Evolutionary conservation across 2,329 filamentous ascomycete genomes (phyloP), one percentile per base, ranked within the genome.

Genomic region (Stemphylium lycopersici): DNA sequence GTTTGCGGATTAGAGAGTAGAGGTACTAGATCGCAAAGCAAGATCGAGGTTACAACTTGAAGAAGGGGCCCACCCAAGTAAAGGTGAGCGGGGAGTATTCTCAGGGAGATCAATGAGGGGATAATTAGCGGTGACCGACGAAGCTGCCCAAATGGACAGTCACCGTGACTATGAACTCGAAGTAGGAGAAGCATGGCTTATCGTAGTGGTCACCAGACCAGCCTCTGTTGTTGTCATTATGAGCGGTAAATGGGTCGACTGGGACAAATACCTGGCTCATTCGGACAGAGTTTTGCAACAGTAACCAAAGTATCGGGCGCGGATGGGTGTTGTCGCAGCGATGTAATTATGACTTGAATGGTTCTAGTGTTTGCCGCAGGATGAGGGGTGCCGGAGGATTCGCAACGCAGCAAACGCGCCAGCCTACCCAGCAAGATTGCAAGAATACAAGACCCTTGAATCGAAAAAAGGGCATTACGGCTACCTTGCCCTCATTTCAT

Each of bases 61-160:
- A 22, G 11, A 12, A 12, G 37, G 12, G 1, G 12, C 33, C 5
- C 22, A 33, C 36, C 22, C 22, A 48, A 15, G 50, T 48, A 53
- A 48, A 53, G 45, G 40, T 54, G 39, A 53, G 20, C 13, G 22
- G 34, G 10, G 34, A 43, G 26, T 4, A 22, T n/a, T 13, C 6
- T 16, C 20, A 7, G 6, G 6, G 6, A 6, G 22, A 24, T 24
- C 22, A 6, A 24, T 12, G 5, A 20, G 12, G 5, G 10, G 39
- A 56, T 42, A 16, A 46, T 45, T 29, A 6, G 33, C 15, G 22
- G 20, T 47, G 40, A 49, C 29, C 11, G 36, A 2, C 1, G 16
- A 47, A 22, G 10, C 15, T 24, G 13, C 20, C 11, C 3, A n/a
- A 37, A 44, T 15, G 26, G 31, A 20, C n/a, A 10, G 50, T 55